A percentile compares a stretch with the other conserved stretches of the same genome.
Conservation (phyloP, 23 red algal genomes). For the Gracilariopsis chorda region DNA sequence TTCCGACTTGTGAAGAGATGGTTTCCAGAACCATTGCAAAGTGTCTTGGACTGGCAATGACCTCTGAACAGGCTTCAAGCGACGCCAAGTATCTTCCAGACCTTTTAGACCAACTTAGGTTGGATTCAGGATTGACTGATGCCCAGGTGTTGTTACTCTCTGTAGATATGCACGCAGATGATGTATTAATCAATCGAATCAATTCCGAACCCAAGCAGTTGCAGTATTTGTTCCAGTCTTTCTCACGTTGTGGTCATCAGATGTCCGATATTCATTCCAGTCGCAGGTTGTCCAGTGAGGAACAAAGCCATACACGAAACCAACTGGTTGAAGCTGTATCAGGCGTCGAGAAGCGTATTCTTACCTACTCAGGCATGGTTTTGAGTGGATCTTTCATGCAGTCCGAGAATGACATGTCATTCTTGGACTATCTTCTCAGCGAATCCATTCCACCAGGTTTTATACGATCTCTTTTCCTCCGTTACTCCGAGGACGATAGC, state of each 20-base stretch:
- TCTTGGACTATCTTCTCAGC: conserved; percentile 29
- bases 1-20: conserved; percentile 28
- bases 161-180: conserved; percentile 52
- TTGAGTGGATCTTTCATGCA: conserved; percentile 49
- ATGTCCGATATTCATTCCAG: conserved; percentile 54
- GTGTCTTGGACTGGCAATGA: conserved; percentile 26
- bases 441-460: conserved; percentile 56
- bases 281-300: conserved; percentile 10
- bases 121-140: conserved; percentile 18
- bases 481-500: conserved; percentile 30
- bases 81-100: conserved; percentile 3
- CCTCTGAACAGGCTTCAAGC: neutral
- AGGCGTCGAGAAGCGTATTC: conserved; percentile 25
- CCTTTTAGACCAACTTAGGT: conserved; percentile 6
- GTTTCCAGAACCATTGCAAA: conserved; percentile 4
- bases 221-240: conserved; percentile 27
- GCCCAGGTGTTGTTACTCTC: conserved; percentile 3
- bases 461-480: conserved; percentile 44
- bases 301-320: conserved; percentile 1
- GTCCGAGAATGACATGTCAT: neutral
- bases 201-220: conserved; percentile 18
- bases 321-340: neutral
- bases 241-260: conserved; percentile 41
- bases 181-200: conserved; percentile 56
- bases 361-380: conserved; percentile 57